These are phyloP conservation scores for Trichoderma sp. DNA, from an alignment of 2,329 filamentous ascomycete species.

Conservation along the genomic window DNA sequence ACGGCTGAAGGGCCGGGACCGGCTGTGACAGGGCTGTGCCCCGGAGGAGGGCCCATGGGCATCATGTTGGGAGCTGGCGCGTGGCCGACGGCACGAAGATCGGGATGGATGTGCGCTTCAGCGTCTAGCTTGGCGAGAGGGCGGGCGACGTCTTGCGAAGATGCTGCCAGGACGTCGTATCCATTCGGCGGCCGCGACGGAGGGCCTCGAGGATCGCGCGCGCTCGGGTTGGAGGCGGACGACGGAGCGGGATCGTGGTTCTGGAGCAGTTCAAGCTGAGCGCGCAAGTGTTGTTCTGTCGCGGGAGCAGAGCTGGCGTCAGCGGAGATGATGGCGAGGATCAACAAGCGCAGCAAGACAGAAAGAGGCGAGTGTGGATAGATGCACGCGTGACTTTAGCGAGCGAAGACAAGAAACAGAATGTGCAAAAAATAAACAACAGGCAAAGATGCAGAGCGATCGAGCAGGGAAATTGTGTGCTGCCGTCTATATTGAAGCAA, in stretches of 20 bases:
- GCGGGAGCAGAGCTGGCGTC: constrained; percentile 18
- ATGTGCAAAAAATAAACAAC: neutral
- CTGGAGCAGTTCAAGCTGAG: constrained; percentile 51
- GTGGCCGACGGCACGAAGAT: constrained; percentile 46
- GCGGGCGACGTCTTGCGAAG: constrained; percentile 43
- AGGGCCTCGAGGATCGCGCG: constrained; percentile 40
- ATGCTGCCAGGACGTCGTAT: constrained; percentile 48
- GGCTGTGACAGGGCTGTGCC: constrained; percentile 40
- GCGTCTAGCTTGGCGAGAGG: constrained; percentile 44
- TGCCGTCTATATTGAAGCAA: neutral
- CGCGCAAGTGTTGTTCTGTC: constrained; percentile 49
- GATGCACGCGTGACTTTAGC: neutral
- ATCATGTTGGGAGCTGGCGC: constrained; percentile 45
- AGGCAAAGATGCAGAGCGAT: neutral
- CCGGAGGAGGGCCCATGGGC: constrained; percentile 42
- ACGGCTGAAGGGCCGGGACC: constrained; percentile 36
- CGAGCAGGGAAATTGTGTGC: constrained; percentile 3
- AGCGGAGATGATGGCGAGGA: constrained; percentile 6
- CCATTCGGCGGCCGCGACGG: constrained; percentile 48
- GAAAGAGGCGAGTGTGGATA: neutral
- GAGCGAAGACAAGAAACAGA: neutral
- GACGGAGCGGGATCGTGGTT: constrained; percentile 45
- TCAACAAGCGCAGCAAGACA: neutral
- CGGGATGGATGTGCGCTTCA: constrained; percentile 55
- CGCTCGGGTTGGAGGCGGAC: constrained; percentile 36